Evolutionary conservation across 2,329 filamentous ascomycete species (phyloP).

Genomic region (Fusarium compactum): DNA sequence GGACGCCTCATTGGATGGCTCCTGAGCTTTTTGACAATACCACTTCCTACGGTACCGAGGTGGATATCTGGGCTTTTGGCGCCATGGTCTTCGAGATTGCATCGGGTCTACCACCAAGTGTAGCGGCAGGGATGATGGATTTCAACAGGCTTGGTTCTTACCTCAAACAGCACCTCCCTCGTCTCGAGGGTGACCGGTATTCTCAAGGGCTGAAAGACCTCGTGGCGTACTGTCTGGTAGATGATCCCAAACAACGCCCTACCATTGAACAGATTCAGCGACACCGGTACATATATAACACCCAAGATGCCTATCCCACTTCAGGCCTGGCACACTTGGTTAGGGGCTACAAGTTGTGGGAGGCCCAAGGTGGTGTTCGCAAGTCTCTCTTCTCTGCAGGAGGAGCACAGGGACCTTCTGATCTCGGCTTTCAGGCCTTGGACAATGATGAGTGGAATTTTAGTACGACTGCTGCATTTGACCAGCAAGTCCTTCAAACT

Average conservation of each 20-base stretch:
- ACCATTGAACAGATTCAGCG: constrained; percentile 76
- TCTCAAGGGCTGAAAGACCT: constrained; percentile 76
- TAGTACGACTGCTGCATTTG: constrained; percentile 73
- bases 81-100: constrained; percentile 86
- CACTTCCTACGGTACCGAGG: constrained; percentile 75
- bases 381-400: constrained; percentile 72
- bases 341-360: constrained; percentile 80
- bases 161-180: constrained; percentile 72
- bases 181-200: constrained; percentile 78
- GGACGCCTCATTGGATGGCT: constrained; percentile 89
- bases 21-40: constrained; percentile 78
- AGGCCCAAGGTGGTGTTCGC: constrained; percentile 77
- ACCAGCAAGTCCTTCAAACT: constrained; percentile 66
- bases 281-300: constrained; percentile 76
- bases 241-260: constrained; percentile 75
- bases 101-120: constrained; percentile 80
- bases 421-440: constrained; percentile 58
- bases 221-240: constrained; percentile 78
- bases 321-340: constrained; percentile 74
- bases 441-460: constrained; percentile 76
- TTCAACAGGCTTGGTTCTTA: constrained; percentile 66
- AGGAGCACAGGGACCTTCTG: constrained; percentile 67
- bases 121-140: constrained; percentile 62
- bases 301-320: constrained; percentile 72
- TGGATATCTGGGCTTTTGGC: constrained; percentile 88